Evolutionary conservation across 1,284 basidiomycete species (phyloP), one percentile per base, ranked within the genome.

Genomic region (Anthracocystis walkeri): DNA sequence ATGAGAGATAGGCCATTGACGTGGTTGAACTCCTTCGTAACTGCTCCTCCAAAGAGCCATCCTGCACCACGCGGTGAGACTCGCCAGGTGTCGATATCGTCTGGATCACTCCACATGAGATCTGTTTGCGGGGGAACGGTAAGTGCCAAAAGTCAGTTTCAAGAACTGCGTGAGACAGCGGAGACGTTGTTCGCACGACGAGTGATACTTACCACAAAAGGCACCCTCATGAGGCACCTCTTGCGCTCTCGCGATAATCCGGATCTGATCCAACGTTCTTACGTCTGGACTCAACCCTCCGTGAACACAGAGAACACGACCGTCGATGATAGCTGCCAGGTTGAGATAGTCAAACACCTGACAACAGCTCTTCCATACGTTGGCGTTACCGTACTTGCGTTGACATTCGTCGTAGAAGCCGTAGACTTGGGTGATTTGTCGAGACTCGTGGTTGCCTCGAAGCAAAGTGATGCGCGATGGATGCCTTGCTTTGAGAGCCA

Each of bases 271-370:
- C 84, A 99, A 95, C 49, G 94, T 96, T 86, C 99, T 95, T 79
- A 99, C 96, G 16, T 95, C 97, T 21, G 97, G 97, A 48, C 94
- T 97, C 44, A 99, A 89, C 11, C 94, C 96, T 79, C 96, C 96
- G 82, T 99, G 96, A 5, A 99, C 96, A 82, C 97, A 99, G 86
- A 99, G 97, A 88, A 99, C 97, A 81, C 92, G 91, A 87, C 99
- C 94, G 87, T 99, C 97, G 83, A 99, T 98, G 72, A 99, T 75
- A 66, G 97, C 95, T 35, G 93, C 95, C 54, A 99, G 88, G 8
- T 96, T 99, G 79, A 99, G 87, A 87, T 96, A 99, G 88, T 99
- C 97, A 86, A 99, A 99, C 94, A 99, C 97, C 87, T 99, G 97
- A 69, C 96, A 99, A 85, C 99, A 99, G 86, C 97, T 97, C 42